Evolutionary conservation across 2,329 filamentous ascomycete genomes (phyloP).

Genomic region (Cadophora sp.): DNA sequence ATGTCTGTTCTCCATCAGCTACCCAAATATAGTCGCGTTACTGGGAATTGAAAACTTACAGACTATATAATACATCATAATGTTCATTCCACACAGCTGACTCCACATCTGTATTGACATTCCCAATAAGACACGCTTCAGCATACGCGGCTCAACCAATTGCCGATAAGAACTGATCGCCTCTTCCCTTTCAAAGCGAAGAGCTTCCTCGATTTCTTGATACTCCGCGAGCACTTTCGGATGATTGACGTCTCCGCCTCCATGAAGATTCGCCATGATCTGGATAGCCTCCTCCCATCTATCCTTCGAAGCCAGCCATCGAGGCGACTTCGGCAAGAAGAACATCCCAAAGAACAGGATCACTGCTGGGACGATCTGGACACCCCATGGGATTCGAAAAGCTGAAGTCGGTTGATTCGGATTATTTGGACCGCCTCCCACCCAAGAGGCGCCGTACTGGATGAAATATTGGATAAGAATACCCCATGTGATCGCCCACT

Average conservation of each 20-base stretch:
- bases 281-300: slow-evolving; percentile 69
- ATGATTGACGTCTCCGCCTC: slow-evolving; percentile 59
- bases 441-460: slow-evolving; percentile 66
- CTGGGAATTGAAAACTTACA: slow-evolving; percentile 49
- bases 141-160: slow-evolving; percentile 73
- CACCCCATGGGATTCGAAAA: slow-evolving; percentile 67
- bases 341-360: slow-evolving; percentile 61
- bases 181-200: slow-evolving; percentile 75
- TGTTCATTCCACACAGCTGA: slow-evolving; percentile 78
- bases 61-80: slow-evolving; percentile 74
- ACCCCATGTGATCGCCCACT: slow-evolving; percentile 76
- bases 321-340: slow-evolving; percentile 69
- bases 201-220: slow-evolving; percentile 73
- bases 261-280: slow-evolving; percentile 65
- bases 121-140: slow-evolving; percentile 74
- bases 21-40: not conserved
- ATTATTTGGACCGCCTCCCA: slow-evolving; percentile 58
- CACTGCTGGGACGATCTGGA: slow-evolving; percentile 63
- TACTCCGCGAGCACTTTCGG: slow-evolving; percentile 68
- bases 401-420: slow-evolving; percentile 57
- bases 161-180: slow-evolving; percentile 74
- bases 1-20: slow-evolving; percentile 55
- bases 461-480: slow-evolving; percentile 72
- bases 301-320: slow-evolving; percentile 73
- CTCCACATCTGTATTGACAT: slow-evolving; percentile 79